These are phyloP conservation scores for Chimonanthus praecox DNA, from an alignment of 164 flowering plant genomes.

Conservation along the genomic window DNA sequence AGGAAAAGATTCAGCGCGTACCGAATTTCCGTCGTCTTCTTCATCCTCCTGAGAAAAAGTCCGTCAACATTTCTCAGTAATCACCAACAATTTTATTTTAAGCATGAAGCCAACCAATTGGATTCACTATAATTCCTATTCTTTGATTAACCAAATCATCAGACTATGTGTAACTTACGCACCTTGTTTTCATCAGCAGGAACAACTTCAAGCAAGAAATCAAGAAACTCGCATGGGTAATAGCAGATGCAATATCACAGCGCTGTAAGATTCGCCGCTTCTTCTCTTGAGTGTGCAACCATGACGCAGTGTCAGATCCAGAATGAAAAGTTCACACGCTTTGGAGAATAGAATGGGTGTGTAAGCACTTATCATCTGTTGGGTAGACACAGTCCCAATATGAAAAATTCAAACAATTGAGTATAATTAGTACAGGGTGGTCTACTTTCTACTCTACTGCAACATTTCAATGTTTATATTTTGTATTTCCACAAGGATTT, in stretches of 20 bases:
- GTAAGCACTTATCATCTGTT: constrained; percentile 24
- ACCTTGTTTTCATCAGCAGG: constrained; percentile 15
- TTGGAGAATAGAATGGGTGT: constrained; percentile 20
- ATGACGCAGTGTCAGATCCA: constrained; percentile 27
- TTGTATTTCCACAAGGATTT: neutral
- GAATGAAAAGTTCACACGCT: constrained; percentile 23
- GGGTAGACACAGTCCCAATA: neutral
- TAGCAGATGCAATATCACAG: constrained; percentile 15
- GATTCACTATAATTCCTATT: neutral
- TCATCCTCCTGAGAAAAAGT: neutral
- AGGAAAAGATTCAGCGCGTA: neutral
- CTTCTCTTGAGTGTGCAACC: constrained; percentile 23
- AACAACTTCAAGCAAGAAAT: constrained; percentile 16
- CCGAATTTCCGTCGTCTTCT: neutral
- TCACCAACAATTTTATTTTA: neutral
- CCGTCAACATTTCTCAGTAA: neutral
- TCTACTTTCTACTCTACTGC: neutral
- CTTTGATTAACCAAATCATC: neutral
- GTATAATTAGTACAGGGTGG: neutral
- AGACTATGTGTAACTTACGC: neutral
- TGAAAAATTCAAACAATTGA: neutral
- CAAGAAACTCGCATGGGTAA: constrained; percentile 9
- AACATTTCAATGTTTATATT: neutral
- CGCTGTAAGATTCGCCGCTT: constrained; percentile 17
- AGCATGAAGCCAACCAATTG: neutral